Conservation (phyloP, 2,329 filamentous ascomycete genomes). For the Ophiocordyceps camponoti-leonardi region DNA sequence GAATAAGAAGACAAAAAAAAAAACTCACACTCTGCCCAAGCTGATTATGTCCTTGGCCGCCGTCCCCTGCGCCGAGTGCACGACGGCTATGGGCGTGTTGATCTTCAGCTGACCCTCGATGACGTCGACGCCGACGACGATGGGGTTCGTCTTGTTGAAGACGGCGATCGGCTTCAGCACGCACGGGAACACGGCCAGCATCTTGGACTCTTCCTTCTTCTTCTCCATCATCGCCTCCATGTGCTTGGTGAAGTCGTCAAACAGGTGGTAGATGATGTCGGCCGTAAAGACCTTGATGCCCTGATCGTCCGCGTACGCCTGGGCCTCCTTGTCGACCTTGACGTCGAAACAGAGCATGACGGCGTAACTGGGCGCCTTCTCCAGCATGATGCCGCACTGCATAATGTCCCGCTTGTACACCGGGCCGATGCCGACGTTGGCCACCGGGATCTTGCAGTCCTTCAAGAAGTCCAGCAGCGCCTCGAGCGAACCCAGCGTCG, state of each 20-base stretch:
- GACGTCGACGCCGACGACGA: conserved; percentile 90
- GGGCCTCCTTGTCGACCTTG: conserved; percentile 95
- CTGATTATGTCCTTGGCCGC: conserved; percentile 68
- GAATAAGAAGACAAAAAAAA: too few relatives aligned
- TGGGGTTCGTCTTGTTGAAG: conserved; percentile 96
- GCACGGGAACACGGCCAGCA: conserved; percentile 93
- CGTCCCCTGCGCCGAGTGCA: conserved; percentile 67
- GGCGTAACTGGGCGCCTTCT: conserved; percentile 89
- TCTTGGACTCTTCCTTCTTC: conserved; percentile 92
- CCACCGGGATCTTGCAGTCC: conserved; percentile 89
- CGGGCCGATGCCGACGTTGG: conserved; percentile 91
- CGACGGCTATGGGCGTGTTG: conserved; percentile 76
- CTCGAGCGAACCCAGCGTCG: conserved; percentile 91
- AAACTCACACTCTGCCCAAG: conserved; percentile 80
- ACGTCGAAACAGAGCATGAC: conserved; percentile 99
- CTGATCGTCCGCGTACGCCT: conserved; percentile 77
- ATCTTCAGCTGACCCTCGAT: conserved; percentile 74
- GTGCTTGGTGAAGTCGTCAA: conserved; percentile 91
- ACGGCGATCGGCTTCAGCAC: conserved; percentile 78
- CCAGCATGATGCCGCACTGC: conserved; percentile 87
- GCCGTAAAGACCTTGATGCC: conserved; percentile 97
- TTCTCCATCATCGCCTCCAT: conserved; percentile 75
- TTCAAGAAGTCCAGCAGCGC: conserved; percentile 92
- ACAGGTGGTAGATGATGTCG: conserved; percentile 97
- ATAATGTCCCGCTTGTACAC: conserved; percentile 98